A percentile compares a stretch with the other conserved stretches of the same genome.
Evolutionary conservation across 768 basidiomycete genomes (phyloP).

Genomic region (Kondoa subrosea): DNA sequence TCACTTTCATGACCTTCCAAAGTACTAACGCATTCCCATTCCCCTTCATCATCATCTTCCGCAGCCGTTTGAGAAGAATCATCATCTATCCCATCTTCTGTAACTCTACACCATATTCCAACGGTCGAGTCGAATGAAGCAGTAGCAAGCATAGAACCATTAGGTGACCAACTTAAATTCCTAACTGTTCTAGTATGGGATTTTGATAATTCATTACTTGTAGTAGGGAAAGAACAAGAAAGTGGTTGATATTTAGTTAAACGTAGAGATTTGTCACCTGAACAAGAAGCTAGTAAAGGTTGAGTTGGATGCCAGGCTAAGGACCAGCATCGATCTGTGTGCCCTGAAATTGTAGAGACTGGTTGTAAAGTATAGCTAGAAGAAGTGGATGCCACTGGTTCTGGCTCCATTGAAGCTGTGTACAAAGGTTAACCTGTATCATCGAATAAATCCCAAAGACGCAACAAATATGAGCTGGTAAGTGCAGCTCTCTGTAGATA

Average conservation of each 20-base stretch:
- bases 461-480: no score
- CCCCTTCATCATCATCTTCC: slow-evolving; percentile 46
- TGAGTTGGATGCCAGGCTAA: slow-evolving; percentile 73
- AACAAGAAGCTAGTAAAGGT: slow-evolving; percentile 76
- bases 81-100: slow-evolving; percentile 29
- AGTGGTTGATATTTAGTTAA: slow-evolving; percentile 12
- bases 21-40: slow-evolving; percentile 35
- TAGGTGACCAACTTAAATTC: slow-evolving; percentile 70
- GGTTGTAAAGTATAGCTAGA: not conserved
- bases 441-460: no score
- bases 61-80: slow-evolving; percentile 20
- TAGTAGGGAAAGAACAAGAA: slow-evolving; percentile 32
- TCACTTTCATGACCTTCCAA: slow-evolving; percentile 77
- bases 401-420: not conserved
- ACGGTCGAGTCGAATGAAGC: slow-evolving; percentile 89
- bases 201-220: slow-evolving; percentile 44
- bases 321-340: slow-evolving; percentile 41
- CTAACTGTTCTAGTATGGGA: slow-evolving; percentile 80
- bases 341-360: slow-evolving; percentile 11
- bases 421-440: no score
- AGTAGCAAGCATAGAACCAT: slow-evolving; percentile 68
- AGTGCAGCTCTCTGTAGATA: no score
- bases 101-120: slow-evolving; percentile 65
- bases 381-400: no score
- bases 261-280: slow-evolving; percentile 78